Base-by-base conservation (phyloP, 1,284 basidiomycete species). In the Sporisorium reilianum region DNA sequence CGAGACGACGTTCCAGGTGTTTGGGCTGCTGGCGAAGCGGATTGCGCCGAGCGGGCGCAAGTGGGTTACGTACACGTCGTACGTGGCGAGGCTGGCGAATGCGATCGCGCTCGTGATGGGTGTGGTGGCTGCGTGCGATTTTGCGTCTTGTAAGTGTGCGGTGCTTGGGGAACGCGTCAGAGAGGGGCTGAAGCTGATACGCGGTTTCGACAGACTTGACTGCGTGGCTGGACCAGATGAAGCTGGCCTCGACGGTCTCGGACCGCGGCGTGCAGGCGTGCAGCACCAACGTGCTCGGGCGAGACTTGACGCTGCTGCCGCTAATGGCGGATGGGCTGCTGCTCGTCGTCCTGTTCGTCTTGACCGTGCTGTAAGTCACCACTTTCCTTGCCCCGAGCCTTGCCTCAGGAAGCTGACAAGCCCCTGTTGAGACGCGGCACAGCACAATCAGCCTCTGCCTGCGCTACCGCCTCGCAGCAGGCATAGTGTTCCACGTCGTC, bases 1-100 rank as follows among this genome's bases (percentile, higher is more conserved):
- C 46, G 72, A 75, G 26, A 59, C 66, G 26, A 44, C n/a, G 5
- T 58, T 63, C 25, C 72, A 70, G 32, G 50, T 70, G 18, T 70
- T 75, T 28, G 72, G 72, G 0, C 22, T 75, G 40, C 40, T 75
- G 34, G 55, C 36, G 2, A 70, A 65, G 48, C 44, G 72, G 34
- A 41, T 64, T 1, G 51, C 53, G 2, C 28, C 45, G 10, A 51
- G 49, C 2, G 67, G 40, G 2, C 50, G 50, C 4, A 46, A 18
- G 25, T 75, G 67, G 72, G 42, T 75, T 20, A 36, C 10, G 20
- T 56, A 60, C 26, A 52, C 58, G 8, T 18, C 16, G 5, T 38
- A 38, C 51, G 54, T 51, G 5, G 59, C 59, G 0, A 49, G 72
- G 20, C 2, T 59, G 45, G 51, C 25, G 6, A 75, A 75, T 38